A percentile compares a stretch with the other conserved stretches of the same genome.
Evolutionary conservation across 2,329 filamentous ascomycete species (phyloP).

Genomic region (Thelonectria olida): DNA sequence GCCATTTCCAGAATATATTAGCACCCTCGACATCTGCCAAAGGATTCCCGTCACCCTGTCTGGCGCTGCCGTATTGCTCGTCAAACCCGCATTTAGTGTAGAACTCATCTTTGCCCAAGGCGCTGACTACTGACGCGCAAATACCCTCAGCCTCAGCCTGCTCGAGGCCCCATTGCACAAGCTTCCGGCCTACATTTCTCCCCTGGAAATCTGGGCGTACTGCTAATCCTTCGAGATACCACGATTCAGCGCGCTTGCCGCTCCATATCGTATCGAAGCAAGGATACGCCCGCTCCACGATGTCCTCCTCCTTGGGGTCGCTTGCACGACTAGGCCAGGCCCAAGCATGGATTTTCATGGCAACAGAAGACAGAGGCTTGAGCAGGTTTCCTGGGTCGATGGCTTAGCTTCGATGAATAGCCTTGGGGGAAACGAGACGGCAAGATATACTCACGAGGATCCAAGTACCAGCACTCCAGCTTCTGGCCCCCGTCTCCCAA

Average conservation of each 20-base stretch:
- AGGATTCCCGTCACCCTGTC: slow-evolving; percentile 25
- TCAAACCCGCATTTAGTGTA: slow-evolving; percentile 38
- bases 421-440: rapidly evolving
- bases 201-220: slow-evolving; percentile 51
- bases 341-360: slow-evolving; percentile 23
- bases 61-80: slow-evolving; percentile 25
- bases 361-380: slow-evolving; percentile 24
- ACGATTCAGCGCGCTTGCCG: slow-evolving; percentile 37
- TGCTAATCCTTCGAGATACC: slow-evolving; percentile 49
- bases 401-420: not conserved
- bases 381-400: slow-evolving; percentile 24
- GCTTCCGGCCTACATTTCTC: slow-evolving; percentile 45
- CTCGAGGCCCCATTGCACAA: slow-evolving; percentile 54
- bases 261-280: slow-evolving; percentile 28
- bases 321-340: slow-evolving; percentile 21
- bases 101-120: slow-evolving; percentile 50
- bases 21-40: slow-evolving; percentile 18
- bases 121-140: slow-evolving; percentile 50
- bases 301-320: slow-evolving; percentile 22
- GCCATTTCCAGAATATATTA: slow-evolving; percentile 34
- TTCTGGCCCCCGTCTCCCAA: slow-evolving; percentile 26
- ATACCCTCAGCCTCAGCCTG: slow-evolving; percentile 47
- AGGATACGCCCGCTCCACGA: slow-evolving; percentile 27
- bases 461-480: slow-evolving; percentile 21
- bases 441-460: slow-evolving; percentile 25